Evolutionary conservation across 345 rosid species (phyloP), one percentile per base, ranked within the genome.

Genomic region (Hevea brasiliensis): DNA sequence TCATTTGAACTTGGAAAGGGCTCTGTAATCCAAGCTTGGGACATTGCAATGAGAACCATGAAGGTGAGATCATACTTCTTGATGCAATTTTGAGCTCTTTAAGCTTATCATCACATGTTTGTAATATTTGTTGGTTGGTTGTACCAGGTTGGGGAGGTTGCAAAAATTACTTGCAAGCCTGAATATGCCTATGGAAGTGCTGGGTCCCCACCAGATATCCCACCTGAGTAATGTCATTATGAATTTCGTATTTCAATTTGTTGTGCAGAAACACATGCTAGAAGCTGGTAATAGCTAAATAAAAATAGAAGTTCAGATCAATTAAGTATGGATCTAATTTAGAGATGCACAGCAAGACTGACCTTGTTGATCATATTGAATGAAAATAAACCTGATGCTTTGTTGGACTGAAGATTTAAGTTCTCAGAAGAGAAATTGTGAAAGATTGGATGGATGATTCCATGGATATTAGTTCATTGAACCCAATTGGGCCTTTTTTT

Each of bases 141-240:
- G 59, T 61, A 53, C 45, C 83, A 95, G 98, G 98, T 91, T 51
- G 99, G 99, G 45, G 99, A 95, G 84, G 87, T 95, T 81, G 99
- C 99, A 4, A 91, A 89, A 79, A 76, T 92, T 79, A 90, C 87
- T 57, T 92, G 98, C 87, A 92, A 88, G 83, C 93, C 99, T 40
- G 98, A 95, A 47, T 92, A 92, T 81, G 98, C 96, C 41, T 95
- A 95, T 69, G 94, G 99, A 45, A 82, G 85, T 69, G 85, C 87
- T 26, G 99, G 98, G 37, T 92, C 98, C 76, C 92, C 94, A 37
- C 97, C 98, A 0, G 97, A 92, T 65, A 88, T 95, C 73, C 99
- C 97, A 71, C 87, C 99, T 3, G 74, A 86, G 99, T 95, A 90
- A 71, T 72, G 81, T 68, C 41, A 41, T 32, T 73, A 10, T 73